Percentiles rank a stretch among this genome's conserved stretches.
These are phyloP conservation scores for Wickerhamiella alocasiicola DNA, from an alignment of 805 yeast genomes.

Conservation along the genomic window DNA sequence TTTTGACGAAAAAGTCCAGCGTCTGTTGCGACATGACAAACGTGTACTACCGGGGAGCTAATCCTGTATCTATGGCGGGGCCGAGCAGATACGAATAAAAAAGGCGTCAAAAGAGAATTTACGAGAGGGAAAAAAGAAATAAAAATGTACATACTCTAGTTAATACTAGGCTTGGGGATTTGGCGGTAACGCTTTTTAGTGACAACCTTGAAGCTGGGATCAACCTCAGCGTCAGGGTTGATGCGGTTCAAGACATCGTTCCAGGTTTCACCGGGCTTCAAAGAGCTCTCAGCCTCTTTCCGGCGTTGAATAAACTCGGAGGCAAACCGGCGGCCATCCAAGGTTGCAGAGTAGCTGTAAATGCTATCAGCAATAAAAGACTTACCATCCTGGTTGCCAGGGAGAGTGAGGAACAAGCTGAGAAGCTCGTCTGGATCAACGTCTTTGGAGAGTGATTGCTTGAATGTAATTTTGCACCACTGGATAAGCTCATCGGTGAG, in stretches of 20 bases:
- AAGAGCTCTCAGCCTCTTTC: slow-evolving; percentile 48
- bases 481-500: slow-evolving; percentile 29
- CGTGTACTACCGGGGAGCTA: neutral
- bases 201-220: slow-evolving; percentile 46
- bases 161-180: slow-evolving; percentile 16
- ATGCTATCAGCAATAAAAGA: slow-evolving; percentile 88
- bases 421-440: slow-evolving; percentile 70
- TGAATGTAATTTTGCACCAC: slow-evolving; percentile 30
- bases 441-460: slow-evolving; percentile 48
- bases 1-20: slow-evolving; percentile 8
- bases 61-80: neutral
- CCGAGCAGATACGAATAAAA: neutral
- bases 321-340: slow-evolving; percentile 94
- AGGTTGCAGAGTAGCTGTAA: slow-evolving; percentile 55
- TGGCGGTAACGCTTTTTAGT: slow-evolving; percentile 35
- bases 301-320: slow-evolving; percentile 75
- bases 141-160: neutral
- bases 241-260: slow-evolving; percentile 45
- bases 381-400: slow-evolving; percentile 57
- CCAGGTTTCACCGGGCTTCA: slow-evolving; percentile 49
- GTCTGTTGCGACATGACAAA: slow-evolving; percentile 7
- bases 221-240: slow-evolving; percentile 28
- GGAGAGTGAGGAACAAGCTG: slow-evolving; percentile 67
- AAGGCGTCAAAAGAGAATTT: neutral
- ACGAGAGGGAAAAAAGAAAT: neutral